Evolutionary conservation across 805 yeast species (phyloP), one percentile per base, ranked within the genome.

Genomic region (Cyberlindnera nakhonratchasimensis): DNA sequence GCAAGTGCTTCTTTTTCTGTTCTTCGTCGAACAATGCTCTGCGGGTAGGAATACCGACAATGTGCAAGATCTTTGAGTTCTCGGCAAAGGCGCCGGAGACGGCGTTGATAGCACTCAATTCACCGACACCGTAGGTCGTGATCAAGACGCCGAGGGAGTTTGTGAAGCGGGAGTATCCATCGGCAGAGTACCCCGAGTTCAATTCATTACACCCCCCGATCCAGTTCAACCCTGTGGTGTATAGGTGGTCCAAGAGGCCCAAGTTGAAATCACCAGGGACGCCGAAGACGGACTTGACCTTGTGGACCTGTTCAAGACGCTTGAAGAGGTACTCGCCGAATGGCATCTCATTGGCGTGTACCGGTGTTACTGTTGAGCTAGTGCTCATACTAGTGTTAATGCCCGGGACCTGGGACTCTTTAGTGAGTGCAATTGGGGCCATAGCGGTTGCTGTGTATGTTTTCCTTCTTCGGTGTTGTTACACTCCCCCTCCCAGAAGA

Each of bases 101-200:
- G 36, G 95, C 96, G 63, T 87, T 87, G 47, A 87, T 57, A 2
- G 95, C 95, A 45, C 88, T 79, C 48, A 87, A 71, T 61, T 88
- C 96, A 43, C 96, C 96, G 14, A 88, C 96, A 38, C 96, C 96
- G 62, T 72, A 86, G 4, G 96, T 88, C 4, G 70, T 65, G 41
- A 77, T 63, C 30, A 78, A 61, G 17, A 80, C 88, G 40, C 88
- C 86, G 6, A 85, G 74, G n/a, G 77, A 73, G 37, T 72, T 69
- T 22, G 80, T 71, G 32, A 69, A 68, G 47, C 91, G 74, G 16
- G 93, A 79, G 56, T 86, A 90, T 5, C 96, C 97, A 61, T 90
- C 96, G 7, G 91, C 90, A 6, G 93, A 80, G 59, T 90, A 89
- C 8, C 95, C 93, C 4, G 93, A 82, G 58, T 89, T 90, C 50